Evolutionary conservation across 2,329 filamentous ascomycete species (phyloP).

Genomic region (Fusarium sp.): DNA sequence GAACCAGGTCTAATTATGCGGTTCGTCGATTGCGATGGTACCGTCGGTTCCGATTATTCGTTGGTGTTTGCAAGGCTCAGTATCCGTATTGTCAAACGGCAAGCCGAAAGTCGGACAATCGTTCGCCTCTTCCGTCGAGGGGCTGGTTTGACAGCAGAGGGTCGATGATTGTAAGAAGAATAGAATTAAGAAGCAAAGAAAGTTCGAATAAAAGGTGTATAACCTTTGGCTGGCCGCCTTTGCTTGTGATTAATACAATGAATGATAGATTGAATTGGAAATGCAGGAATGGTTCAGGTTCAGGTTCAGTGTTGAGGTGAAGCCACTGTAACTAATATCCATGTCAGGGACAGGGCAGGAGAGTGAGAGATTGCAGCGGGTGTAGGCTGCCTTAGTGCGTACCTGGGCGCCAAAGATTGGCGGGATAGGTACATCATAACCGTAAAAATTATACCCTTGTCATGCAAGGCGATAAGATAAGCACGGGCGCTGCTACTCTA

Average conservation of each 20-base stretch:
- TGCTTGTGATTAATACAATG: conserved; percentile 9
- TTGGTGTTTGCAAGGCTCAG: neutral
- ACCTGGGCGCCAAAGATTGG: conserved; percentile 25
- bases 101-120: conserved; percentile 36
- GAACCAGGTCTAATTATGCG: neutral
- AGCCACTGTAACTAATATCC: conserved; percentile 26
- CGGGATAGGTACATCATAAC: conserved; percentile 17
- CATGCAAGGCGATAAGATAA: conserved; percentile 43
- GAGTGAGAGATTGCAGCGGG: conserved; percentile 30
- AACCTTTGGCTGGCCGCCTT: neutral
- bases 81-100: neutral
- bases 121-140: conserved; percentile 7
- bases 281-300: conserved; percentile 10
- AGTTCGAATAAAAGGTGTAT: neutral
- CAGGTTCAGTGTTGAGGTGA: conserved; percentile 3
- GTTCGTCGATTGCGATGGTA: conserved; percentile 4
- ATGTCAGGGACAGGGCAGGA: conserved; percentile 26
- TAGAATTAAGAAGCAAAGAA: neutral
- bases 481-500: neutral
- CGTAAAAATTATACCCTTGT: conserved; percentile 26
- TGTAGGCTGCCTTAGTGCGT: conserved; percentile 21
- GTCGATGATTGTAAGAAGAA: neutral
- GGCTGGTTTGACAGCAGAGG: neutral
- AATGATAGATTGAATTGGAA: conserved; percentile 26
- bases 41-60: conserved; percentile 6